Percentiles rank a stretch among this genome's conserved stretches.
Evolutionary conservation across 108 stramenopile species (phyloP).

Genomic region (Cylindrotheca fusiformis): DNA sequence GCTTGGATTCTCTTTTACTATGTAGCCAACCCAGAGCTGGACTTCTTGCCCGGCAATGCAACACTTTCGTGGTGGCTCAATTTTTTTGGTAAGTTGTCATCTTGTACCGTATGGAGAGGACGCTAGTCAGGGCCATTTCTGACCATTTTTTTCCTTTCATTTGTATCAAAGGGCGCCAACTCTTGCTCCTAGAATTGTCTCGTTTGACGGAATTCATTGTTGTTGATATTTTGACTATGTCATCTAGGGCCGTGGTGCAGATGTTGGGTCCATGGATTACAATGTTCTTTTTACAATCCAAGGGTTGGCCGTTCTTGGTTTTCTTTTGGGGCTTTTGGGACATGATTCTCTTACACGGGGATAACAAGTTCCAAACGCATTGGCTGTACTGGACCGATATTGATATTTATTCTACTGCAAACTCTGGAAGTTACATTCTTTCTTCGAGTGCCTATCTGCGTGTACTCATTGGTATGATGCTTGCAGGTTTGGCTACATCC

Average conservation of each 20-base stretch:
- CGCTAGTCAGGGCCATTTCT: neutral
- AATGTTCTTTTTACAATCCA: conserved; percentile 62
- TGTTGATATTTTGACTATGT: conserved; percentile 39
- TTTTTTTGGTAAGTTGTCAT: conserved; percentile 35
- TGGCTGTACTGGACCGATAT: conserved; percentile 71
- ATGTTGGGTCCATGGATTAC: conserved; percentile 70
- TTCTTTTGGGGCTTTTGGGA: conserved; percentile 60
- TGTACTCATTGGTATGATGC: conserved; percentile 50
- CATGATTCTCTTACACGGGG: conserved; percentile 55
- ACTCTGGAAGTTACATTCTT: conserved; percentile 50
- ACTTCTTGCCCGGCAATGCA: conserved; percentile 52
- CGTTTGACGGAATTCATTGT: conserved; percentile 51
- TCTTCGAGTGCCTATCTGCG: conserved; percentile 53
- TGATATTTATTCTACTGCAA: conserved; percentile 42
- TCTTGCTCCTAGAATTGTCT: conserved; percentile 52
- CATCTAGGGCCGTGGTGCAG: conserved; percentile 36
- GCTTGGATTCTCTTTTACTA: conserved; percentile 47
- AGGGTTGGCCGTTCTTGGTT: conserved; percentile 75
- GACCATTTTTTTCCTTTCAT: neutral
- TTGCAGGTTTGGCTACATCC: conserved; percentile 56
- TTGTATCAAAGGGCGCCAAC: conserved; percentile 38
- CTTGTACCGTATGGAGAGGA: neutral
- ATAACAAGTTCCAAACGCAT: conserved; percentile 30
- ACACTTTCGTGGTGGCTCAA: conserved; percentile 70
- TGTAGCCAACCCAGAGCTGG: conserved; percentile 60